phyloP scores from a whole-genome alignment of 108 stramenopile genomes.

The Discostella stelligeroides region DNA sequence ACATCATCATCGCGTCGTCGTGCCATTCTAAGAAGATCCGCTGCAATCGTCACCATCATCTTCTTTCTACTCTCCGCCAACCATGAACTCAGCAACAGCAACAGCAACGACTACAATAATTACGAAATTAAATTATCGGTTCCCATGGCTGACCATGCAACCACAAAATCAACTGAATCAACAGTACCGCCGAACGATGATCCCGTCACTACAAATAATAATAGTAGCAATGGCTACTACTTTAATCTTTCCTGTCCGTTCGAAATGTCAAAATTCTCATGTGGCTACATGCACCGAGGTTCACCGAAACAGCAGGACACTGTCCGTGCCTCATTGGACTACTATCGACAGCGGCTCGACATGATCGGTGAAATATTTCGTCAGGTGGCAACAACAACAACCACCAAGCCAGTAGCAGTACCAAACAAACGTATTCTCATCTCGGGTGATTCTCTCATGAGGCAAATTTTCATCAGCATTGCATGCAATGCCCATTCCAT shows the following conservation, averaged over 20 bases:
- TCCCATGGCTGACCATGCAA: no score
- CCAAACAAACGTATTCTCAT: slow-evolving; percentile 21
- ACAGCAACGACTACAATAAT: no score
- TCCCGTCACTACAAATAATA: no score
- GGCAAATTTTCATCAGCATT: slow-evolving; percentile 31
- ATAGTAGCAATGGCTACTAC: no score
- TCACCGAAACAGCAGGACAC: neutral
- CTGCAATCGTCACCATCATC: no score
- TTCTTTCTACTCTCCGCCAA: neutral
- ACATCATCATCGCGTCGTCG: no score
- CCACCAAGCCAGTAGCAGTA: no score
- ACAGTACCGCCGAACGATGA: no score
- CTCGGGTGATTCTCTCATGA: slow-evolving; percentile 30
- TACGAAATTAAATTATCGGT: no score
- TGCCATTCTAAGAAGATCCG: no score
- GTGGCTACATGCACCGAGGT: slow-evolving; percentile 7
- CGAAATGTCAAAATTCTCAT: slow-evolving; percentile 35
- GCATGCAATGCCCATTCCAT: slow-evolving; percentile 28
- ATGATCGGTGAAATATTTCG: slow-evolving; percentile 7
- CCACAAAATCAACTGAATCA: no score
- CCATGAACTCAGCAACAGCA: neutral
- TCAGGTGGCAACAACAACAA: neutral
- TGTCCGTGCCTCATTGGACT: slow-evolving; percentile 12
- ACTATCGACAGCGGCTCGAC: slow-evolving; percentile 7
- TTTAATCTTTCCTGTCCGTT: slow-evolving; percentile 34